These are phyloP conservation scores for Penicillium longicatenatum DNA, from an alignment of 495 filamentous ascomycete species.

Conservation along the genomic window DNA sequence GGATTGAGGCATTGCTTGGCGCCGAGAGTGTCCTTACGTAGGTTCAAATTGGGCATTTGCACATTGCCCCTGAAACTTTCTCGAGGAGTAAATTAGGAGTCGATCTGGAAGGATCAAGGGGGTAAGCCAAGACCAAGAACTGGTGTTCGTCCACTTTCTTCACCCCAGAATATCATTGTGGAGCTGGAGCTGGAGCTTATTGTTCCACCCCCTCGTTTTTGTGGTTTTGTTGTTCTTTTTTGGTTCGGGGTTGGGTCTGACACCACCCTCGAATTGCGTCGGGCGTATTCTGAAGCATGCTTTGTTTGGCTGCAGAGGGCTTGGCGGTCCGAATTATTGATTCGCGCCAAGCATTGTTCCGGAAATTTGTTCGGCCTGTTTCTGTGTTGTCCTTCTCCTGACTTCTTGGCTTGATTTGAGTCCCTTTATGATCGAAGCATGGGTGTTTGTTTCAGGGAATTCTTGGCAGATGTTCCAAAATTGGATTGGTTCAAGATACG, in stretches of 20 bases:
- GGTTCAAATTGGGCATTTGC: neutral
- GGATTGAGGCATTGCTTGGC: slow-evolving; percentile 2
- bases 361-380: slow-evolving; percentile 7
- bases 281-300: slow-evolving; percentile 29
- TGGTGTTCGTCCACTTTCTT: slow-evolving; percentile 1
- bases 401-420: neutral
- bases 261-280: slow-evolving; percentile 12
- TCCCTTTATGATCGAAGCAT: neutral
- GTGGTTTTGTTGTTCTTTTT: slow-evolving; percentile 1
- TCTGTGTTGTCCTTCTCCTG: neutral
- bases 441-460: neutral
- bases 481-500: neutral
- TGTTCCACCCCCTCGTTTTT: slow-evolving; percentile 5
- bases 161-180: neutral
- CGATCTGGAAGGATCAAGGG: neutral
- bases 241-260: neutral
- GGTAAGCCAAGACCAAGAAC: slow-evolving; percentile 1
- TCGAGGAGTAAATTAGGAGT: neutral
- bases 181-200: neutral
- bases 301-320: slow-evolving; percentile 6
- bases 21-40: slow-evolving; percentile 4
- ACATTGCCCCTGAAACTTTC: slow-evolving; percentile 2
- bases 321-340: slow-evolving; percentile 23
- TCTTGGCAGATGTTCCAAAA: neutral
- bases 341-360: slow-evolving; percentile 27